These are phyloP conservation scores for Tulasnella sp. DNA, from an alignment of 768 basidiomycete genomes.

Conservation along the genomic window DNA sequence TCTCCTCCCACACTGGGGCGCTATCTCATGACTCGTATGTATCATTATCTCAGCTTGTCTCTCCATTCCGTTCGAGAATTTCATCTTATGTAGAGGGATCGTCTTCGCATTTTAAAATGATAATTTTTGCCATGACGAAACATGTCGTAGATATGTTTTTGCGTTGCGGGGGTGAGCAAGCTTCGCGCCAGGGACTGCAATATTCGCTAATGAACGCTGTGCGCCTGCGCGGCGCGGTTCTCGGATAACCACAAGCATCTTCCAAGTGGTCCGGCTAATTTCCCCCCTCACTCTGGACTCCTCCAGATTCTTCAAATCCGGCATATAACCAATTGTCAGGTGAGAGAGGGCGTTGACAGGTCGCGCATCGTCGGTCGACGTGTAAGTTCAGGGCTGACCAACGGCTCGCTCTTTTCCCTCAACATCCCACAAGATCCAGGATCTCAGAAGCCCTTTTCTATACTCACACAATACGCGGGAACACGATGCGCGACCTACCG, in stretches of 20 bases:
- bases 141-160: not conserved
- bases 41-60: not conserved
- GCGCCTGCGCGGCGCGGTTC: not conserved
- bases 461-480: not conserved
- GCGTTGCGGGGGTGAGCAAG: not conserved
- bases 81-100: not conserved
- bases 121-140: not conserved
- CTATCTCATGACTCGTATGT: not conserved
- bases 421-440: not conserved
- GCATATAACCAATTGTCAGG: not conserved
- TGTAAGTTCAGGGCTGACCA: not conserved
- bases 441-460: not conserved
- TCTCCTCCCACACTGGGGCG: not conserved
- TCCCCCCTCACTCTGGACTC: not conserved
- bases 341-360: not conserved
- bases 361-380: not conserved
- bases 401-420: not conserved
- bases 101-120: not conserved
- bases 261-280: not conserved
- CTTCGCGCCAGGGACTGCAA: not conserved
- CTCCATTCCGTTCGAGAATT: not conserved
- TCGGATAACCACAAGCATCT: not conserved
- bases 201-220: not conserved
- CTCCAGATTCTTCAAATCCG: not conserved
- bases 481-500: conserved; percentile 9